Percentiles rank a stretch among this genome's conserved stretches.
Conservation (phyloP, 805 yeast species). For the Lachancea nothofagi region DNA sequence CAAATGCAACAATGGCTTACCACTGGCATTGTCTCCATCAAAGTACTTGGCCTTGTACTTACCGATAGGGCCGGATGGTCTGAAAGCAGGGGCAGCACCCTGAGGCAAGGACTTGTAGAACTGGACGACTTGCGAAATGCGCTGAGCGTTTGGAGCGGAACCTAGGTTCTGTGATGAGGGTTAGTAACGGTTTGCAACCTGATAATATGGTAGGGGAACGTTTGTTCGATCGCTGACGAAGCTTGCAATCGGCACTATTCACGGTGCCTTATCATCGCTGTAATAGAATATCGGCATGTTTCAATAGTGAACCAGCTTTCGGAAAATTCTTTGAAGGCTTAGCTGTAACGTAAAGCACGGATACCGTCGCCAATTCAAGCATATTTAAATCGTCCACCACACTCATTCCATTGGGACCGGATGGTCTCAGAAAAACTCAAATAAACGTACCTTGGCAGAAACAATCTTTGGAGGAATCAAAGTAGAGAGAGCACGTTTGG, state of each 20-base stretch:
- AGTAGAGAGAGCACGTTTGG: slow-evolving; percentile 90
- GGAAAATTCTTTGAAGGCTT: background rate
- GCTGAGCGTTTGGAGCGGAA: slow-evolving; percentile 92
- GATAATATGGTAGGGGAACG: too few species aligned
- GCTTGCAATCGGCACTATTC: too few species aligned
- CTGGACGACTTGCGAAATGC: slow-evolving; percentile 89
- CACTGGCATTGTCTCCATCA: slow-evolving; percentile 77
- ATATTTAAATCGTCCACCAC: background rate
- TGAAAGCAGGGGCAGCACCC: slow-evolving; percentile 76
- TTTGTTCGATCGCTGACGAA: too few species aligned
- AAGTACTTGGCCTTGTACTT: slow-evolving; percentile 83
- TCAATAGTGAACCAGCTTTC: background rate
- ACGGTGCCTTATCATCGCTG: too few species aligned
- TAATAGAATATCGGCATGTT: background rate
- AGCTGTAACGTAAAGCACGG: background rate
- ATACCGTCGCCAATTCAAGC: background rate
- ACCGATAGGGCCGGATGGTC: slow-evolving; percentile 63
- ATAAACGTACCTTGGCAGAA: slow-evolving; percentile 72
- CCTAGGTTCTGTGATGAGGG: slow-evolving; percentile 63
- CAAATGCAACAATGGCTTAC: slow-evolving; percentile 75
- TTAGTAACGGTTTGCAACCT: slow-evolving; percentile 19
- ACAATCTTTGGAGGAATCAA: slow-evolving; percentile 99
- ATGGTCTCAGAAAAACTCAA: background rate
- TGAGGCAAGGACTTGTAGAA: slow-evolving; percentile 96
- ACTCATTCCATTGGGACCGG: background rate